Percentiles rank a stretch among this genome's conserved stretches.
These are phyloP conservation scores for Phytophthora pluvialis DNA, from an alignment of 352 stramenopile species.

Conservation along the genomic window DNA sequence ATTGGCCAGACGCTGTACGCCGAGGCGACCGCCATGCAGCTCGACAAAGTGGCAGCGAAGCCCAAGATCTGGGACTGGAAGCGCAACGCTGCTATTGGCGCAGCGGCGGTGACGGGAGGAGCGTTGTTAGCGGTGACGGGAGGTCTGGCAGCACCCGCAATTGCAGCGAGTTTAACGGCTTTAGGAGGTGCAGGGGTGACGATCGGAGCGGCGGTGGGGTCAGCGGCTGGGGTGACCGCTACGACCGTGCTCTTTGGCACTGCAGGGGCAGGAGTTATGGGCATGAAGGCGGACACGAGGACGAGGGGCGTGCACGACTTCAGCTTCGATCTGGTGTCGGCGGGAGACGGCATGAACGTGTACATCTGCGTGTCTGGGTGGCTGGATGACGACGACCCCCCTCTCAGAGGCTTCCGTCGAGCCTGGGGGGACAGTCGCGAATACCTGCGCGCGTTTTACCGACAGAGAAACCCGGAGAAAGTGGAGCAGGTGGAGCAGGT, in stretches of 20 bases:
- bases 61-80: constrained; percentile 81
- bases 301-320: constrained; percentile 84
- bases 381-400: constrained; percentile 80
- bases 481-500: constrained; percentile 83
- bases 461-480: constrained; percentile 70
- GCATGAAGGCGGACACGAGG: constrained; percentile 80
- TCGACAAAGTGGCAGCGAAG: constrained; percentile 65
- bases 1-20: constrained; percentile 78
- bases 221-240: constrained; percentile 61
- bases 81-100: constrained; percentile 75
- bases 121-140: constrained; percentile 79
- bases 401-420: constrained; percentile 61
- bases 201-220: constrained; percentile 67
- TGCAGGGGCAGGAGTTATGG: constrained; percentile 75
- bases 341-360: constrained; percentile 86
- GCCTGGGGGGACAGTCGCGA: constrained; percentile 83
- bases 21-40: constrained; percentile 74
- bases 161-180: constrained; percentile 63
- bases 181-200: constrained; percentile 68
- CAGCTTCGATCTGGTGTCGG: constrained; percentile 80
- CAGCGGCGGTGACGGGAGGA: constrained; percentile 70
- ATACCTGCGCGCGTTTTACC: constrained; percentile 81
- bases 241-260: constrained; percentile 86
- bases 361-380: constrained; percentile 89
- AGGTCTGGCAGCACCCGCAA: constrained; percentile 62